phyloP scores from a whole-genome alignment of 805 yeast species.

The Lipomyces mesembrius region DNA sequence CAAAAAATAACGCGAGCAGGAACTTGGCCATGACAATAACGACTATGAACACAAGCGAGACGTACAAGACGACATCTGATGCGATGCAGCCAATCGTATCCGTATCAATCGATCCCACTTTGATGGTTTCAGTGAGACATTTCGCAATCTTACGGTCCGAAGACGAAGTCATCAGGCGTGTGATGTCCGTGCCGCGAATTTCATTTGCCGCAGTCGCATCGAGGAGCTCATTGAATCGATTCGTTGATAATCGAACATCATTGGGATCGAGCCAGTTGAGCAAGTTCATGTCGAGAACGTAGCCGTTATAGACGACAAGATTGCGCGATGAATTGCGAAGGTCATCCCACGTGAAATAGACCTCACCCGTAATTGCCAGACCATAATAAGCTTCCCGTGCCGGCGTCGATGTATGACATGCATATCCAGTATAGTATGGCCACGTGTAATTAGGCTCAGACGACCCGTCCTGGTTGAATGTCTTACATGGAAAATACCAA shows the following conservation, averaged over 20 bases:
- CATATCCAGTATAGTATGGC: conserved; percentile 78
- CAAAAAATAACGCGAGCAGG: conserved; percentile 83
- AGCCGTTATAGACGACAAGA: conserved; percentile 86
- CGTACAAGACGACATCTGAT: conserved; percentile 76
- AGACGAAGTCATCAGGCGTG: conserved; percentile 68
- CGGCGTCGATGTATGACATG: conserved; percentile 77
- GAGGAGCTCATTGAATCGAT: conserved; percentile 55
- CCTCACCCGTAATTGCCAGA: conserved; percentile 67
- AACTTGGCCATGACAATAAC: conserved; percentile 80
- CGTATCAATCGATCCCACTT: conserved; percentile 87
- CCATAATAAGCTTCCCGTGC: conserved; percentile 73
- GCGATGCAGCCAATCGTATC: conserved; percentile 94
- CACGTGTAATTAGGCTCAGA: conserved; percentile 63
- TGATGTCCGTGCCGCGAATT: conserved; percentile 79
- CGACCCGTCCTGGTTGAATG: conserved; percentile 72
- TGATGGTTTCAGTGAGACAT: conserved; percentile 82
- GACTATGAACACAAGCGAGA: conserved; percentile 82
- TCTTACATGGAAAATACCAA: conserved; percentile 95
- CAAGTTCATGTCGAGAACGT: conserved; percentile 79
- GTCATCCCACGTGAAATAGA: conserved; percentile 90
- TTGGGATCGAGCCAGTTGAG: conserved; percentile 73
- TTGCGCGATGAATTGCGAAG: conserved; percentile 69
- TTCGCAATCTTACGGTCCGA: conserved; percentile 73
- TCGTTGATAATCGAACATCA: conserved; percentile 71
- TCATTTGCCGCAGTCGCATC: conserved; percentile 58